Evolutionary conservation across 1,284 basidiomycete genomes (phyloP).

Genomic region (Heliocybe sulcata): DNA sequence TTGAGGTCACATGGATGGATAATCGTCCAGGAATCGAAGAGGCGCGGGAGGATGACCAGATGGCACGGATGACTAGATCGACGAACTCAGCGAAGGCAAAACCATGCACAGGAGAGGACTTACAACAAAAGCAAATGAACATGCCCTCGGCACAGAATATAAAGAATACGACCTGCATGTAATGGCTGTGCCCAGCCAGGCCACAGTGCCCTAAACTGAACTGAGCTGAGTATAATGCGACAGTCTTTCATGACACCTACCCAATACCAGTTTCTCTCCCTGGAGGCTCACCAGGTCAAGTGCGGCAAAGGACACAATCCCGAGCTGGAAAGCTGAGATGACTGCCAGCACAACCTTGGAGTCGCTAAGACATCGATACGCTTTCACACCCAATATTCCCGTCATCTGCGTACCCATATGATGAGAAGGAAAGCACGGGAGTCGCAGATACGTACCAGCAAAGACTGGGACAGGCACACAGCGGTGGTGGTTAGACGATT

Average conservation of each 20-base stretch:
- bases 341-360: slow-evolving; percentile 41
- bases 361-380: slow-evolving; percentile 56
- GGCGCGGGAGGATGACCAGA: slow-evolving; percentile 45
- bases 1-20: slow-evolving; percentile 28
- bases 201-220: slow-evolving; percentile 28
- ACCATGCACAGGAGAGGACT: slow-evolving; percentile 17
- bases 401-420: slow-evolving; percentile 35
- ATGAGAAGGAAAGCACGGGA: slow-evolving; percentile 3
- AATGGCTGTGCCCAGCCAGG: slow-evolving; percentile 23
- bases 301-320: slow-evolving; percentile 32
- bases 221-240: neutral
- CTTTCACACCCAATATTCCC: slow-evolving; percentile 59
- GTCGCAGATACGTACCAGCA: slow-evolving; percentile 31
- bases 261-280: neutral
- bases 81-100: slow-evolving; percentile 5
- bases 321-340: slow-evolving; percentile 33
- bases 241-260: neutral
- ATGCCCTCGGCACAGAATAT: slow-evolving; percentile 45
- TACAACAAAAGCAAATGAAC: slow-evolving; percentile 57
- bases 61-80: slow-evolving; percentile 44
- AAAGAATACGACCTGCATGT: slow-evolving; percentile 40
- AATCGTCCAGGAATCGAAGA: slow-evolving; percentile 48
- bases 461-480: slow-evolving; percentile 11
- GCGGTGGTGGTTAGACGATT: slow-evolving; percentile 11
- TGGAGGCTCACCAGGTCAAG: slow-evolving; percentile 27